phyloP scores from a whole-genome alignment of 2,329 filamentous ascomycete genomes.

The Xylaria sp. region DNA sequence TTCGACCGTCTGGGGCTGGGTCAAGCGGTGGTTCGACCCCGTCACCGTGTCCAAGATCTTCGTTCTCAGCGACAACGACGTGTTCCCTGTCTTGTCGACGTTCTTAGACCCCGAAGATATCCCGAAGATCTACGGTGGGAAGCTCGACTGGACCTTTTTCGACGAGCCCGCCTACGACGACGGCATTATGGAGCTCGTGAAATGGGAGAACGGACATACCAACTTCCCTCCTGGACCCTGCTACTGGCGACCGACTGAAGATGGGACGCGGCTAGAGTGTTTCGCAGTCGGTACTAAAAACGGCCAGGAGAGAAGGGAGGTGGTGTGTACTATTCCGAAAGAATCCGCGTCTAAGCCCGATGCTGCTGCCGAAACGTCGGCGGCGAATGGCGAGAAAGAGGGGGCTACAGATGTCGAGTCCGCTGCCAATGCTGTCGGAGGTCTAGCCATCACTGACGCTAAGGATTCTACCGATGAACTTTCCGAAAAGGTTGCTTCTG shows the following conservation, averaged over 20 bases:
- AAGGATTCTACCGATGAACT: constrained; percentile 23
- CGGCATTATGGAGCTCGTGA: constrained; percentile 50
- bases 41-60: constrained; percentile 97
- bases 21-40: constrained; percentile 95
- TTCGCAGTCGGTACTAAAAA: constrained; percentile 61
- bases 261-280: constrained; percentile 61
- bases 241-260: constrained; percentile 64
- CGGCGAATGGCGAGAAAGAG: constrained; percentile 20
- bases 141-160: constrained; percentile 84
- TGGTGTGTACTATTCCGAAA: constrained; percentile 63
- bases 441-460: constrained; percentile 25
- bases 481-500: constrained; percentile 28
- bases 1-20: constrained; percentile 92
- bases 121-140: constrained; percentile 88
- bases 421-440: constrained; percentile 31
- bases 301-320: constrained; percentile 57
- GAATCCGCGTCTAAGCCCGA: constrained; percentile 49
- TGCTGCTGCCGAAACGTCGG: constrained; percentile 9
- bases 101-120: constrained; percentile 88
- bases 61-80: constrained; percentile 79
- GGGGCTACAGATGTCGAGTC: constrained; percentile 32
- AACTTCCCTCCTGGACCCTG: constrained; percentile 67
- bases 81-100: constrained; percentile 77
- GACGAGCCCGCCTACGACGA: constrained; percentile 72
- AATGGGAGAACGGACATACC: constrained; percentile 64